These are phyloP conservation scores for Fusarium sp. DNA, from an alignment of 2,329 filamentous ascomycete genomes.

Conservation along the genomic window DNA sequence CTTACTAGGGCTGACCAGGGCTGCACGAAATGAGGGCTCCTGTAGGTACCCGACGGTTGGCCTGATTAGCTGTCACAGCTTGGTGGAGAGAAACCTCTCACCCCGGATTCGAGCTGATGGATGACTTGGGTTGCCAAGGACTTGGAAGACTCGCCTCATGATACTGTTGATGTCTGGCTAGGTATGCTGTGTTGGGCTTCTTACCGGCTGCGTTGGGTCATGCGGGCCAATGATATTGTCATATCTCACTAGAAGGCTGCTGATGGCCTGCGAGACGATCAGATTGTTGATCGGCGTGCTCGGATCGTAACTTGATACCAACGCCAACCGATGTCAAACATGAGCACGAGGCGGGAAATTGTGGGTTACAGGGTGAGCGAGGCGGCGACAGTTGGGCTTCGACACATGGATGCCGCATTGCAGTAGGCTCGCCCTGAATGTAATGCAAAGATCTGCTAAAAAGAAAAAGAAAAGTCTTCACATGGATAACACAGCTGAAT, in stretches of 20 bases:
- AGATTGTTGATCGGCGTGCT: slow-evolving; percentile 30
- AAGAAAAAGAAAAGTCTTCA: neutral
- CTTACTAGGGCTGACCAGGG: slow-evolving; percentile 36
- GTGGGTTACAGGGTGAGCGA: slow-evolving; percentile 9
- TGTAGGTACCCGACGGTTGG: slow-evolving; percentile 33
- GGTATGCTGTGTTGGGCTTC: slow-evolving; percentile 7
- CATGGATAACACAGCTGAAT: neutral
- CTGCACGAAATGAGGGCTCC: slow-evolving; percentile 30
- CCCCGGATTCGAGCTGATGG: slow-evolving; percentile 36
- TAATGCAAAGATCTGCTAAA: neutral
- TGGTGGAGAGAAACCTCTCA: slow-evolving; percentile 34
- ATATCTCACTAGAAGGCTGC: neutral
- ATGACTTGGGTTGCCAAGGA: slow-evolving; percentile 16
- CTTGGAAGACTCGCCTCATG: slow-evolving; percentile 2
- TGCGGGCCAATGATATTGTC: slow-evolving; percentile 11
- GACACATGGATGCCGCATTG: neutral
- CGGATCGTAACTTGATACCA: slow-evolving; percentile 34
- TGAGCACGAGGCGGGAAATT: slow-evolving; percentile 25
- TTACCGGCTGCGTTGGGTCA: slow-evolving; percentile 17
- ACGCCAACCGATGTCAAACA: slow-evolving; percentile 26
- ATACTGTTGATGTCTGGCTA: slow-evolving; percentile 18
- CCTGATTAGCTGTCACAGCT: slow-evolving; percentile 36
- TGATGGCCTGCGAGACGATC: slow-evolving; percentile 3
- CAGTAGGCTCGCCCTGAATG: neutral
- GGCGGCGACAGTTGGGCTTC: slow-evolving; percentile 3